Evolutionary conservation across 306 rosid species (phyloP).

Genomic region (Malus orientalis): DNA sequence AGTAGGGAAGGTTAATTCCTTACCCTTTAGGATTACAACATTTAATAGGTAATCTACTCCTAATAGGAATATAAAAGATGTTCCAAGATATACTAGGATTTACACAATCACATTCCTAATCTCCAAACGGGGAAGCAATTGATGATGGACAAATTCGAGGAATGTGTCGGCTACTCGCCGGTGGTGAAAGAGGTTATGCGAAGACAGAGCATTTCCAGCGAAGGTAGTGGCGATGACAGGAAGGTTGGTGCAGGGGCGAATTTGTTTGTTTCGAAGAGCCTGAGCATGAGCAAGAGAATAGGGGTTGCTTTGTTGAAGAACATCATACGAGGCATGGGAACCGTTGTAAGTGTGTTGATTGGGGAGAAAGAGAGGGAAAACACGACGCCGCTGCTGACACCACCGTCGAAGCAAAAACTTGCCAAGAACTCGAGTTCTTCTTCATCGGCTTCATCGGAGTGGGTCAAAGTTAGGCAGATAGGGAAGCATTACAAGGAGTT

Average conservation of each 20-base stretch:
- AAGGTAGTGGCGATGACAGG: conserved; percentile 6
- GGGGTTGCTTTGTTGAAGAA: conserved; percentile 67
- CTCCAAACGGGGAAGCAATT: conserved; percentile 76
- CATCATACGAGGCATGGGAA: conserved; percentile 48
- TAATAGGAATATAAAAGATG: no score
- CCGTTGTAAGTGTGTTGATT: conserved; percentile 42
- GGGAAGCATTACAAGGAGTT: no score
- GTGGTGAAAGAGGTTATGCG: conserved; percentile 66
- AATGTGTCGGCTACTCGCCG: conserved; percentile 46
- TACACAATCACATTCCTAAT: neutral
- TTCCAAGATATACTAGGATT: no score
- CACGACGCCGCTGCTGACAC: neutral
- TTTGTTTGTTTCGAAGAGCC: conserved; percentile 45
- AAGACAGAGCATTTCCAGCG: conserved; percentile 23
- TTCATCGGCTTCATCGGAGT: no score
- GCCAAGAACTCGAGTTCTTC: no score
- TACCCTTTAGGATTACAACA: no score
- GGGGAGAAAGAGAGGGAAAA: conserved; percentile 50
- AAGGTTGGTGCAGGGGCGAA: conserved; percentile 8
- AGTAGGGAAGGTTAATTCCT: no score
- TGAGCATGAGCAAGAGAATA: conserved; percentile 61
- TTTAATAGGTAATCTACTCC: no score
- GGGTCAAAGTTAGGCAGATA: no score
- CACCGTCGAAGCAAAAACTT: no score
- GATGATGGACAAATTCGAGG: conserved; percentile 76